A percentile compares a stretch with the other conserved stretches of the same genome.
Evolutionary conservation across 1,284 basidiomycete genomes (phyloP).

Genomic region (Leccinum solheimii): DNA sequence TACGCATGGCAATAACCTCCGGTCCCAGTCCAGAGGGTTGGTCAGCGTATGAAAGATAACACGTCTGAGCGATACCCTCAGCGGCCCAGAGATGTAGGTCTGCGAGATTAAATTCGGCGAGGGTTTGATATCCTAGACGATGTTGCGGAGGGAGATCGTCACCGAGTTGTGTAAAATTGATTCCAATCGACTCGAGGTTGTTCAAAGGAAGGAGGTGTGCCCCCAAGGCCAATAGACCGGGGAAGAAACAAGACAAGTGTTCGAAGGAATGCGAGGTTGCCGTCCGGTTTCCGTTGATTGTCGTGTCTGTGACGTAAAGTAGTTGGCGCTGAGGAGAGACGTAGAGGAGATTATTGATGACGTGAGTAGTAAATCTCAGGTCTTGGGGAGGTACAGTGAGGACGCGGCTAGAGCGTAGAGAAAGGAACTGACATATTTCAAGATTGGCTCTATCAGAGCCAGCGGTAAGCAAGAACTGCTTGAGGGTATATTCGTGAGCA

Average conservation of each 20-base stretch:
- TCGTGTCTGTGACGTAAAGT: slow-evolving; percentile 68
- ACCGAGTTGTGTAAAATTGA: slow-evolving; percentile 43
- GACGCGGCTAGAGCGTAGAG: not conserved
- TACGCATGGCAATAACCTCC: slow-evolving; percentile 52
- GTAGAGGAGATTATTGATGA: slow-evolving; percentile 66
- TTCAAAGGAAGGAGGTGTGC: slow-evolving; percentile 59
- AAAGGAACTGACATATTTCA: slow-evolving; percentile 57
- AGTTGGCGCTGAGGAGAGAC: slow-evolving; percentile 63
- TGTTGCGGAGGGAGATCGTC: slow-evolving; percentile 38
- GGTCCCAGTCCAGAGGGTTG: slow-evolving; percentile 61
- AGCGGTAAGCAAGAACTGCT: slow-evolving; percentile 67
- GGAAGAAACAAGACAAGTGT: slow-evolving; percentile 78
- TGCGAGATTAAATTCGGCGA: slow-evolving; percentile 45
- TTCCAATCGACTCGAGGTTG: slow-evolving; percentile 44
- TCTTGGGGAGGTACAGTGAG: slow-evolving; percentile 45
- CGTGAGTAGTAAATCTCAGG: slow-evolving; percentile 57
- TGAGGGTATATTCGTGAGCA: slow-evolving; percentile 74
- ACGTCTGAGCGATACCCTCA: slow-evolving; percentile 66
- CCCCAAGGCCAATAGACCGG: slow-evolving; percentile 75
- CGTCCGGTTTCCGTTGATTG: slow-evolving; percentile 29
- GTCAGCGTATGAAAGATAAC: slow-evolving; percentile 66
- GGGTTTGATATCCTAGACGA: slow-evolving; percentile 37
- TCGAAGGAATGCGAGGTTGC: slow-evolving; percentile 59
- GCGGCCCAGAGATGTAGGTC: slow-evolving; percentile 67
- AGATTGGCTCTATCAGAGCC: slow-evolving; percentile 56